Percentiles rank a stretch among this genome's conserved stretches.
Conservation (phyloP, 2,329 filamentous ascomycete species). For the Coniochaeta hoffmannii region DNA sequence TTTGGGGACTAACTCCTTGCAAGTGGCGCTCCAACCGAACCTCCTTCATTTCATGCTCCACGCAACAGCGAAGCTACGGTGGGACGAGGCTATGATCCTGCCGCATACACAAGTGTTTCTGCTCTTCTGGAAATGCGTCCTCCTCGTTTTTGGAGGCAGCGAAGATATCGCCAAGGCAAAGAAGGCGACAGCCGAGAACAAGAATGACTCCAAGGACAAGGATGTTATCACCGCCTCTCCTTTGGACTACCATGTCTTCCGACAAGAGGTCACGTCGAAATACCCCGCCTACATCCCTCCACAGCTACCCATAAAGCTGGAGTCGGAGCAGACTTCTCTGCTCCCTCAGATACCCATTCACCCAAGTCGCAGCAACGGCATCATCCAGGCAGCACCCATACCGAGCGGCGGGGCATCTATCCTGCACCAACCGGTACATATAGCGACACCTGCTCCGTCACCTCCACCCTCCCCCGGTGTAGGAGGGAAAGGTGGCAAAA, state of each 20-base stretch:
- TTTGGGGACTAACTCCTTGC: conserved; percentile 15
- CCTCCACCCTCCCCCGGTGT: conserved; percentile 83
- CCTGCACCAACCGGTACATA: conserved; percentile 91
- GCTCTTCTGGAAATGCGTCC: conserved; percentile 84
- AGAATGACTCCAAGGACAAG: conserved; percentile 53
- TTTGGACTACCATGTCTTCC: conserved; percentile 90
- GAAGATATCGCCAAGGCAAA: conserved; percentile 69
- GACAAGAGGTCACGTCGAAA: conserved; percentile 95
- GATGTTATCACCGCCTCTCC: conserved; percentile 88
- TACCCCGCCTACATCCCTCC: conserved; percentile 95
- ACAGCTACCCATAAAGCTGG: conserved; percentile 71
- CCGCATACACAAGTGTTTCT: conserved; percentile 68
- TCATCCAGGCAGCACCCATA: conserved; percentile 49
- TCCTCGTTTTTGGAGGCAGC: conserved; percentile 78
- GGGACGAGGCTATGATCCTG: conserved; percentile 58
- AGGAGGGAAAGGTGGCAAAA: conserved; percentile 90
- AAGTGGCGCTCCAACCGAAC: conserved; percentile 53
- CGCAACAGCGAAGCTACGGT: conserved; percentile 60
- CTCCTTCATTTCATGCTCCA: conserved; percentile 67
- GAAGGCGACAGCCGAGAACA: conserved; percentile 56
- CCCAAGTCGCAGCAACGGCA: conserved; percentile 54
- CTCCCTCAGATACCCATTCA: conserved; percentile 78
- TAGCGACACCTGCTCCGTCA: conserved; percentile 94
- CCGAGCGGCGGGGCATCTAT: conserved; percentile 66
- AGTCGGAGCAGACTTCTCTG: conserved; percentile 85